Base-by-base conservation (phyloP, 768 basidiomycete genomes). In the Candolleomyces efflorescens region DNA sequence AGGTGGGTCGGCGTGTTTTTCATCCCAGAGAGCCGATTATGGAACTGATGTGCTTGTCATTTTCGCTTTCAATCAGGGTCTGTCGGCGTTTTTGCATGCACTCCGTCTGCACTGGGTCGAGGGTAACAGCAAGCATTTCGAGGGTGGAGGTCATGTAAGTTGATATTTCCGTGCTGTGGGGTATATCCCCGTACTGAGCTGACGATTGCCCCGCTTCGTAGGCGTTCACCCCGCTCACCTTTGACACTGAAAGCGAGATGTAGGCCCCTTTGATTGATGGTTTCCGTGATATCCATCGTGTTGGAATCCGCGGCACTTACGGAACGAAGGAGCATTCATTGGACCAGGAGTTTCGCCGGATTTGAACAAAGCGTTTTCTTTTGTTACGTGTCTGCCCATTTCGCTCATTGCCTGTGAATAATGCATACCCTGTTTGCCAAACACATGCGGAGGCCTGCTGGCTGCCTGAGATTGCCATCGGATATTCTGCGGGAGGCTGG, bases 41-140 rank as follows among this genome's bases (percentile, higher is more conserved):
- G 53, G 37, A 45, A 48, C 58, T 36, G 58, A 47, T 49, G 62
- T 49, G 41, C 43, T 56, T 64, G 37, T 62, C n/a, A 54, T 57
- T 58, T 59, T 59, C 18, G 58, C 60, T 59, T 17, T 51, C 26
- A 48, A 18, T 20, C 65, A 94, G 91, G 94, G 96, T 63, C 79
- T 98, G 36, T 93, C 90, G 66, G 96, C 96, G 38, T 98, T 98
- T 78, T 73, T 98, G 71, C 96, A 98, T 71, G 96, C 96, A 6
- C 82, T 98, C 61, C 87, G 96, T 67, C 80, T 98, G 64, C 96
- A 98, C 73, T 98, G 96, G 94, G 96, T 98, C 59, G 95, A 98
- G 73, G 92, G 89, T 54, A 97, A 96, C 77, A 94, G 94, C 75
- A 96, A 97, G 79, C 93, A 94, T 68, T 96, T 89, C 69, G 85